Conservation (phyloP, 352 stramenopile species). For the Pythium dissotocum region DNA sequence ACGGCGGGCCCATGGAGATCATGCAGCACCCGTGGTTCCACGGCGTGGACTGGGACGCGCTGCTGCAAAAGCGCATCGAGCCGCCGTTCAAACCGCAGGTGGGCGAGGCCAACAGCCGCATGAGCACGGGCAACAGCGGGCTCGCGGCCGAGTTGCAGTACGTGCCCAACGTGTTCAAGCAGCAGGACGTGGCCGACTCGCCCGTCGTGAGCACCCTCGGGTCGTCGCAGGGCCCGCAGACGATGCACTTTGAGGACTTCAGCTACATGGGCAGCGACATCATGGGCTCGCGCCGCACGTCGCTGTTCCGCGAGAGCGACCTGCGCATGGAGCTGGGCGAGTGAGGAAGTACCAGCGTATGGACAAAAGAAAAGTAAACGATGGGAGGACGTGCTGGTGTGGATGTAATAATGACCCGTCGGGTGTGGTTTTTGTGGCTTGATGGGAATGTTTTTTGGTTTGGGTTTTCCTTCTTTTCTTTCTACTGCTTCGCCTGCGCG, state of each 20-base stretch:
- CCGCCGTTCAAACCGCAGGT: conserved; percentile 67
- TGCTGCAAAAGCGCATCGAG: conserved; percentile 63
- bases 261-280: conserved; percentile 89
- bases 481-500: conserved; percentile 2
- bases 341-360: conserved; percentile 16
- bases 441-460: conserved; percentile 15
- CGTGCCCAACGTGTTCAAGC: conserved; percentile 78
- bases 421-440: conserved; percentile 14
- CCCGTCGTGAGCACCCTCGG: conserved; percentile 61
- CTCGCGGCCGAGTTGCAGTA: conserved; percentile 71
- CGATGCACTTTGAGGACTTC: conserved; percentile 89
- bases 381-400: neutral
- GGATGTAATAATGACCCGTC: conserved; percentile 21
- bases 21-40: conserved; percentile 84
- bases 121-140: conserved; percentile 34
- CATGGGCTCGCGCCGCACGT: conserved; percentile 79
- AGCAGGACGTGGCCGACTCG: conserved; percentile 83
- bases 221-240: conserved; percentile 52
- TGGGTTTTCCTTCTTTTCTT: neutral
- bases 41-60: conserved; percentile 74
- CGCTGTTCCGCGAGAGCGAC: conserved; percentile 81
- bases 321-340: conserved; percentile 85
- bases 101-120: conserved; percentile 35
- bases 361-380: too few species aligned
- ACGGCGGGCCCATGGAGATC: conserved; percentile 69